Conservation (phyloP, 2,329 filamentous ascomycete species). For the Xenosphaeropsis pyriputrescens region DNA sequence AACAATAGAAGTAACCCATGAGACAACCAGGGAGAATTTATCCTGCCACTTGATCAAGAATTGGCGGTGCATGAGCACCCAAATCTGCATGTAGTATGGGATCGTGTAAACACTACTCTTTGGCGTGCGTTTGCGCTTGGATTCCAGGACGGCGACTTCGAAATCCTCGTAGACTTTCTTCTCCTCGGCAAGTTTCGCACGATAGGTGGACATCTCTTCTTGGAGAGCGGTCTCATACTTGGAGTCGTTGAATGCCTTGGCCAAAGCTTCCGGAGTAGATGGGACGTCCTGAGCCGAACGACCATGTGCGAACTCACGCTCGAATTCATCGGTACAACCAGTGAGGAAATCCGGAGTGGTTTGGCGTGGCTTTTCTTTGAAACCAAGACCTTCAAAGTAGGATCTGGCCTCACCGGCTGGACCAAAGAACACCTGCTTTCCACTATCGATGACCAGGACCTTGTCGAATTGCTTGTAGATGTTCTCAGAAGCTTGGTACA, state of each 20-base stretch:
- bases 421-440: slow-evolving; percentile 64
- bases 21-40: slow-evolving; percentile 59
- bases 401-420: slow-evolving; percentile 47
- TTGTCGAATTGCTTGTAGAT: slow-evolving; percentile 74
- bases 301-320: slow-evolving; percentile 60
- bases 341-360: slow-evolving; percentile 75
- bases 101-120: slow-evolving; percentile 70
- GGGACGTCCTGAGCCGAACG: slow-evolving; percentile 52
- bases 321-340: slow-evolving; percentile 71
- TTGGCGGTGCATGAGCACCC: slow-evolving; percentile 71
- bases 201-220: slow-evolving; percentile 56
- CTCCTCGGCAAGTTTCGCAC: slow-evolving; percentile 45
- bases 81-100: slow-evolving; percentile 70
- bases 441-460: slow-evolving; percentile 66
- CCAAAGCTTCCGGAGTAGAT: slow-evolving; percentile 50
- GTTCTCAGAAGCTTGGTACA: slow-evolving; percentile 76
- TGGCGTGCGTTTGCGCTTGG: slow-evolving; percentile 59
- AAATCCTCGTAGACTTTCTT: slow-evolving; percentile 63
- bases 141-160: slow-evolving; percentile 57
- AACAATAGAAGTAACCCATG: slow-evolving; percentile 56
- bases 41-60: slow-evolving; percentile 81
- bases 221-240: slow-evolving; percentile 37
- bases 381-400: slow-evolving; percentile 69
- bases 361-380: slow-evolving; percentile 58
- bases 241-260: slow-evolving; percentile 56